Percentiles rank a stretch among this genome's conserved stretches.
These are phyloP conservation scores for Neoarthrinium moseri DNA, from an alignment of 2,329 filamentous ascomycete genomes.

Conservation along the genomic window DNA sequence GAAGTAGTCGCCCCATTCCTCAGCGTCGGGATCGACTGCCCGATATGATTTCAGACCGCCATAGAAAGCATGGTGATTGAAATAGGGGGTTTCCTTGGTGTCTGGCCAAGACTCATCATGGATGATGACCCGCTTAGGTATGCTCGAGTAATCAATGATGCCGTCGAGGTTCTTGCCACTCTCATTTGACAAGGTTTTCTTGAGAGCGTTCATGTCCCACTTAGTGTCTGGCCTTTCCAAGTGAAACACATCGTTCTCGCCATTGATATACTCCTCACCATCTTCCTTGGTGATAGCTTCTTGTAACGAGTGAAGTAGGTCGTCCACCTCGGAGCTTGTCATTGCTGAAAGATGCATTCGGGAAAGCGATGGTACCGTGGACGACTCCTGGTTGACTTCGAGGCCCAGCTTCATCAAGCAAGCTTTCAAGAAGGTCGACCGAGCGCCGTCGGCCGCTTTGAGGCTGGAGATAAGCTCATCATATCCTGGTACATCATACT, in stretches of 20 bases:
- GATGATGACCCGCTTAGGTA: constrained; percentile 71
- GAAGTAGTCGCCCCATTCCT: constrained; percentile 72
- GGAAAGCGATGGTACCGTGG: constrained; percentile 75
- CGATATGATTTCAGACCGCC: constrained; percentile 69
- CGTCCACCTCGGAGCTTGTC: constrained; percentile 61
- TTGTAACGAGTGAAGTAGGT: constrained; percentile 64
- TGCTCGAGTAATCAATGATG: constrained; percentile 70
- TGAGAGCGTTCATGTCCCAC: constrained; percentile 57
- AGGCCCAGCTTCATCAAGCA: constrained; percentile 80
- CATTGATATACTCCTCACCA: constrained; percentile 71
- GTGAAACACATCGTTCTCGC: constrained; percentile 79
- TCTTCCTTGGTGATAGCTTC: constrained; percentile 67
- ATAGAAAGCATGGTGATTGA: constrained; percentile 81
- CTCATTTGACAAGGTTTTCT: constrained; percentile 44
- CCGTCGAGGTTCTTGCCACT: constrained; percentile 40
- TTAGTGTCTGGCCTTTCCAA: constrained; percentile 65
- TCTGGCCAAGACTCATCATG: constrained; percentile 69
- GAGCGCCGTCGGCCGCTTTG: constrained; percentile 64
- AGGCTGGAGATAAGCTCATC: constrained; percentile 67
- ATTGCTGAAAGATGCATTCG: constrained; percentile 77
- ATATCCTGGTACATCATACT: constrained; percentile 68
- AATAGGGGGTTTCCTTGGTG: constrained; percentile 74
- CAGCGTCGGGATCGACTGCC: constrained; percentile 50
- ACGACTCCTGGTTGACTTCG: constrained; percentile 68
- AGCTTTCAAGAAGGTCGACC: constrained; percentile 74